These are phyloP conservation scores for Fusarium armeniacum DNA, from an alignment of 2,329 filamentous ascomycete species.

Conservation along the genomic window DNA sequence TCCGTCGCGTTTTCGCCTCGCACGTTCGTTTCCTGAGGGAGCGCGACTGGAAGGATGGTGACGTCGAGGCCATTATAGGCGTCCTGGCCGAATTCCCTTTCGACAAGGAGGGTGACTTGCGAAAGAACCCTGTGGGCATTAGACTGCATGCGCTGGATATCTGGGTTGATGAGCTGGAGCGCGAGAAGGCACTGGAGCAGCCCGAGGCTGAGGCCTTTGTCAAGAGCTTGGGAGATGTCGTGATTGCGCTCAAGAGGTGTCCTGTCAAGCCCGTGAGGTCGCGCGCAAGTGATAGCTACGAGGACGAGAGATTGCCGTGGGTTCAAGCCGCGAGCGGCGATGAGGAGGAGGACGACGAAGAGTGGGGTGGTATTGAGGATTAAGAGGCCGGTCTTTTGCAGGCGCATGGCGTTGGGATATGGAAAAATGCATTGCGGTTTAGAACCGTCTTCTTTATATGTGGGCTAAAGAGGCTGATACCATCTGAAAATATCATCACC, in stretches of 20 bases:
- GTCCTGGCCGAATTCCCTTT: constrained; percentile 54
- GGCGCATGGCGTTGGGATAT: constrained; percentile 50
- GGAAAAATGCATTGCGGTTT: constrained; percentile 34
- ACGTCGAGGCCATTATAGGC: constrained; percentile 48
- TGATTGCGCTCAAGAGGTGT: constrained; percentile 69
- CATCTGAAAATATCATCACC: constrained; percentile 41
- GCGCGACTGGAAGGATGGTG: constrained; percentile 54
- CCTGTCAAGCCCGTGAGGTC: constrained; percentile 79
- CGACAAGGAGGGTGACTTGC: constrained; percentile 57
- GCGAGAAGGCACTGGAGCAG: constrained; percentile 68
- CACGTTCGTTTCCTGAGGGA: constrained; percentile 67
- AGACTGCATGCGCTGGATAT: constrained; percentile 90
- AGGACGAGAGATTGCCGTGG: constrained; percentile 79
- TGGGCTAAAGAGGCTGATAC: constrained; percentile 45
- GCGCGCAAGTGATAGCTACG: constrained; percentile 77
- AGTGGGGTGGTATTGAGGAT: constrained; percentile 79
- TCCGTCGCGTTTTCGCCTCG: constrained; percentile 82
- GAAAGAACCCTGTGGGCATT: constrained; percentile 83
- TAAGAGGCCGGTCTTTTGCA: constrained; percentile 54
- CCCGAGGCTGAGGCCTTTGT: constrained; percentile 63
- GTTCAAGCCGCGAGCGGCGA: constrained; percentile 57
- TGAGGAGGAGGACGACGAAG: constrained; percentile 57
- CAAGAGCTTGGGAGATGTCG: constrained; percentile 65
- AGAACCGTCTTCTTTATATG: constrained; percentile 25
- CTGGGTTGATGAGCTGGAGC: constrained; percentile 90